These are phyloP conservation scores for Acanthamoeba divionensis DNA, from an alignment of 208 protist species.

Conservation along the genomic window DNA sequence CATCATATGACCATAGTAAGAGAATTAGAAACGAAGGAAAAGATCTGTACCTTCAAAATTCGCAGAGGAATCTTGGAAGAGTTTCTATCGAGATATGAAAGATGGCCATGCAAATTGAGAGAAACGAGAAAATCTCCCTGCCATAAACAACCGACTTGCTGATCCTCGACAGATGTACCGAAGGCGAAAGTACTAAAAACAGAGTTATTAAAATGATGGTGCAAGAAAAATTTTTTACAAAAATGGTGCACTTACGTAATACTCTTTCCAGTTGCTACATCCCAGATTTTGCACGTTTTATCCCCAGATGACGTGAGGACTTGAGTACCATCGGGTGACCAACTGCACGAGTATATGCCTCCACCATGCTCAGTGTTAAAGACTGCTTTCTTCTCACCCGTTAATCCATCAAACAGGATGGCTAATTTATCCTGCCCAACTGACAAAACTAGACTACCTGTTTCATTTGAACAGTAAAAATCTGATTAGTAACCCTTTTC, in stretches of 20 bases:
- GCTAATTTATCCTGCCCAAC: conserved; percentile 74
- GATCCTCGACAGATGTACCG: conserved; percentile 67
- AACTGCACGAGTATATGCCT: conserved; percentile 70
- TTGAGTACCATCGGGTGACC: conserved; percentile 65
- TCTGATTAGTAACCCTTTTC: no score
- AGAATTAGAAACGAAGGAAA: no score
- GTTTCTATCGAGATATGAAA: conserved; percentile 74
- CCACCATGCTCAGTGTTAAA: conserved; percentile 64
- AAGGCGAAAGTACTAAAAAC: conserved; percentile 59
- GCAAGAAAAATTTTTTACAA: neutral
- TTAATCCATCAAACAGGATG: conserved; percentile 77
- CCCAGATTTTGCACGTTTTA: conserved; percentile 83
- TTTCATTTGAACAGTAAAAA: no score
- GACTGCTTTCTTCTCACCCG: conserved; percentile 63
- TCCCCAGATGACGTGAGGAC: conserved; percentile 80
- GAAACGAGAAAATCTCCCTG: conserved; percentile 73
- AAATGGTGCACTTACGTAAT: neutral
- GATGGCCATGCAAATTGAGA: conserved; percentile 76
- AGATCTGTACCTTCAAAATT: neutral
- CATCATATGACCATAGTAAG: no score
- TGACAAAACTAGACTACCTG: neutral
- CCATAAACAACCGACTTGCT: conserved; percentile 83
- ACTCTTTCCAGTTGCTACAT: conserved; percentile 52
- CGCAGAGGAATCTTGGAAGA: conserved; percentile 57
- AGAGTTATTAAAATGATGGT: neutral